Base-by-base conservation (phyloP, 2,329 filamentous ascomycete genomes). In the Epichloe baconii region DNA sequence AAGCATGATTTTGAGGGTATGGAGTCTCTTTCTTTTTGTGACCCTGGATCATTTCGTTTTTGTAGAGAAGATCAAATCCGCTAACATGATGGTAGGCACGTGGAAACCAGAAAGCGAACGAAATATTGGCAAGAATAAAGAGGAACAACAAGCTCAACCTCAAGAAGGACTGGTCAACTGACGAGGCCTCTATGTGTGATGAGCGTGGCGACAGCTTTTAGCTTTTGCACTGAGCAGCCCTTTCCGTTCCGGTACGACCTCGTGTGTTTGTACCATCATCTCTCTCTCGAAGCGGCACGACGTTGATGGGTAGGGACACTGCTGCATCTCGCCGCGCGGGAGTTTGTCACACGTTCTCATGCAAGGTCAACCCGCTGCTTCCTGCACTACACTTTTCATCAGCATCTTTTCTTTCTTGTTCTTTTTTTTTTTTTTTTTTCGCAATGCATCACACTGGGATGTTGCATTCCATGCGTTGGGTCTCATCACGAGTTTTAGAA, bases 1-100 rank as follows among this genome's bases (percentile, higher is more conserved):
- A 90, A 93, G 71, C 93, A 98, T 70, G 83, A 89, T 51, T 98
- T 98, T 66, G 88, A 95, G 74, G 93, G 91, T 94, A 72, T 58
- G 77, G 26, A 17, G 11, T 14, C n/a, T 31, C 41, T 21, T 48
- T 51, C 11, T 52, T 44, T 36, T 31, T 43, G 4, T 21, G 3
- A 2, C 19, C 6, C 4, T 11, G 5, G 17, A 3, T 8, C 5
- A 23, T 4, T 41, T 19, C 15, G 37, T 35, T 35, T 51, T 21
- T 41, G 57, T 64, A 38, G 8, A 31, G 10, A 31, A 31, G 8
- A 31, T 31, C 31, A 31, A 31, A 40, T 17, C n/a, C 48, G 64
- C 56, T 47, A 51, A 49, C 35, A 31, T 4, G 31, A 31, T 42
- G 15, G 6, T 60, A 88, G 84, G 84, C 47, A 83, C 82, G 3